Evolutionary conservation across 768 basidiomycete species (phyloP), one percentile per base, ranked within the genome.

Genomic region (Pisolithus microcarpus): DNA sequence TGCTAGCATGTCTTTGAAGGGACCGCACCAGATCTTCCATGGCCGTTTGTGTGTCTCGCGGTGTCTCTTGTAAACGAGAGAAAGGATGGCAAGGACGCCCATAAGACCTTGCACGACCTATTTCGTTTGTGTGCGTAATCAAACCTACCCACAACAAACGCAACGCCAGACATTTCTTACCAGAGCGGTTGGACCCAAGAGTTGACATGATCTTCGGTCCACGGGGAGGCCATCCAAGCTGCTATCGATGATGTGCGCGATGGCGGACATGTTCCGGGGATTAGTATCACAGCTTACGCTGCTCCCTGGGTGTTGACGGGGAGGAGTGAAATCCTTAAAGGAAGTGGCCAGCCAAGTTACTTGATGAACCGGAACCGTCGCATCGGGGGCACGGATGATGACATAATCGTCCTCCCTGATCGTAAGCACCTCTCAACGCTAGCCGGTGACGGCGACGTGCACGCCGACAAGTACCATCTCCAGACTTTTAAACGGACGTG

Each of bases 81-180:
- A 91, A 16, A 83, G 73, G 30, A 97, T 76, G n/a, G 95, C 93
- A 28, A 97, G 70, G 16, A 92, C 66, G n/a, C 92, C 95, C 85
- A 98, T 85, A 19, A 91, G 75, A 3, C 65, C 87, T 70, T 97
- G 90, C 18, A 92, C 86, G 49, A 85, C 70, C 88, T 91, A 39
- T 7, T 28, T 48, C 24, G n/a, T 21, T 30, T 26, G 26, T 26
- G n/a, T 15, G 24, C 38, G 45, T 15, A 18, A 11, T 43, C 23
- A 43, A 39, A 3, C 44, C 2, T 26, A n/a, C 26, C 8, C 5
- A 23, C 16, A 52, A 49, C 7, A 30, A 30, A 26, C 19, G 5
- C 36, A 58, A 30, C 28, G 34, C 34, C 13, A 15, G 5, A 5
- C 34, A 34, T 34, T 18, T 8, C 75, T 56, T 56, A 70, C 69